Base-by-base conservation (phyloP, 169 alveolate species). In the Plasmodium malariae region DNA sequence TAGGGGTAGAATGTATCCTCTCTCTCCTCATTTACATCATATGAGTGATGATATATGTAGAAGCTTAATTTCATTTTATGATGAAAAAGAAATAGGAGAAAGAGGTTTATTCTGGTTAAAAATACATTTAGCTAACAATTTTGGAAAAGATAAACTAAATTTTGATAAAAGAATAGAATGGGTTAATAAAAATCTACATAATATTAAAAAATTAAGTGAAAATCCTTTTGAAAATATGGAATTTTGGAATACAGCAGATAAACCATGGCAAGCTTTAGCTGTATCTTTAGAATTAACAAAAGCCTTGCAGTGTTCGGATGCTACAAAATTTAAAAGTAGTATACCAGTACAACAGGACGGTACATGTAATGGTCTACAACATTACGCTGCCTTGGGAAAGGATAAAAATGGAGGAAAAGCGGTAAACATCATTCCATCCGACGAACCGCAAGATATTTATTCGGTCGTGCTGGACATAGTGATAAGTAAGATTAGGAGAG, bases 321-420 rank as follows among this genome's bases (percentile, higher is more conserved):
- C 98, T 14, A 93, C 92, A 54, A 91, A 95, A 32, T 96, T 95
- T 92, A 49, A 91, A 74, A 95, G 98, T 51, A 92, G 90, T 65
- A 78, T 96, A 54, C 99, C 99, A n/a, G 95, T 98, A 0, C 99
- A 98, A 90, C 98, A 97, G 70, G 99, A 98, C 92, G 99, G 99
- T 11, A 96, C 98, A 12, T 98, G 99, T 92, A 98, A 98, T 71
- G 99, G 99, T 17, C 92, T 98, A 83, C 98, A 98, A 92, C 99
- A 96, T 93, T 98, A 98, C 91, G 99, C 99, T 4, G 99, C 99
- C 0, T 83, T 98, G 45, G 99, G 99, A 28, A 92, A 99, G 87
- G 99, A 98, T 88, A 92, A 92, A 43, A 95, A 96, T 36, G 99
- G 99, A 32, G 99, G 98, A 2, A 73, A 93, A 19, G 97, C 98